Conservation (phyloP, 257 asterid species). For the Rauvolfia tetraphylla region DNA sequence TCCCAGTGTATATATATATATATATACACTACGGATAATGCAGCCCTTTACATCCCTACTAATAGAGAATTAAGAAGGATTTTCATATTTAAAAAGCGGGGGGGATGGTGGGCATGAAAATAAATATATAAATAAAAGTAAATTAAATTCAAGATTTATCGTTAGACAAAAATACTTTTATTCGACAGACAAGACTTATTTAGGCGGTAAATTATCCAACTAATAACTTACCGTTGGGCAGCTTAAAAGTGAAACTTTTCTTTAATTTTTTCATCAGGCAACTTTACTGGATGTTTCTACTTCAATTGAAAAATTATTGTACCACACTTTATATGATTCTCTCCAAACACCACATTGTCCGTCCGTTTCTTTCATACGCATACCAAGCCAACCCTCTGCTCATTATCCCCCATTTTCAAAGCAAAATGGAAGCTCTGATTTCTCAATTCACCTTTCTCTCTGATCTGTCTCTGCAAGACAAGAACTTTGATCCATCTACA, state of each 20-base stretch:
- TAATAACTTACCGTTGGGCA: not conserved
- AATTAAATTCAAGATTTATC: no score
- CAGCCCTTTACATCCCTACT: no score
- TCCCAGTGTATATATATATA: no score
- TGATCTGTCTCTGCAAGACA: constrained; percentile 58
- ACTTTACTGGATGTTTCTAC: not conserved
- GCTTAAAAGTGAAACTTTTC: constrained; percentile 4
- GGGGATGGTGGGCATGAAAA: no score
- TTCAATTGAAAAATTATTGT: not conserved
- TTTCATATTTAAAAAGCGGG: no score
- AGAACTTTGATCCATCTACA: constrained; percentile 64
- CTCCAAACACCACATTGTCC: constrained; percentile 3
- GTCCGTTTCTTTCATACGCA: not conserved
- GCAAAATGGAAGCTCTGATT: constrained; percentile 71
- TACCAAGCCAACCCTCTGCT: not conserved
- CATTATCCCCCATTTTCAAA: not conserved
- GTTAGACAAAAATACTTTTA: no score
- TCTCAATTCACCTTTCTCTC: constrained; percentile 64
- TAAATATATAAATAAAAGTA: no score
- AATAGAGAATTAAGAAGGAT: no score
- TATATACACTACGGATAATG: no score
- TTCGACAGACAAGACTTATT: no score
- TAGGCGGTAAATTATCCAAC: not conserved
- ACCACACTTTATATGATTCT: constrained; percentile 12
- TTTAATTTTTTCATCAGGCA: not conserved